These are phyloP conservation scores for Pichia sp. DNA, from an alignment of 1,139 yeast genomes.

Conservation along the genomic window DNA sequence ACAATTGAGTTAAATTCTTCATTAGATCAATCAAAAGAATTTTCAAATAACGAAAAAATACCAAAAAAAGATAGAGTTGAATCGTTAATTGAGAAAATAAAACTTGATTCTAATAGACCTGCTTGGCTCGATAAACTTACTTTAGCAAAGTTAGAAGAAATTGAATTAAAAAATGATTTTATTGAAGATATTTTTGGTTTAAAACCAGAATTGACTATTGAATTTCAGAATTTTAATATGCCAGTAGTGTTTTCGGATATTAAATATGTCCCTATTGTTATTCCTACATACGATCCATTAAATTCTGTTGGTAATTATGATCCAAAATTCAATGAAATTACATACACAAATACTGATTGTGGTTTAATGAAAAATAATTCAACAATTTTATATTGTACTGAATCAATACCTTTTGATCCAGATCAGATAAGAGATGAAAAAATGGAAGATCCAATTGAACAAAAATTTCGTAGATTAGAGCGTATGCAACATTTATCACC, in stretches of 20 bases:
- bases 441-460: constrained; percentile 75
- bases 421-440: constrained; percentile 42
- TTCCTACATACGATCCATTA: constrained; percentile 24
- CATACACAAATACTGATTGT: constrained; percentile 32
- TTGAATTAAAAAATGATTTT: constrained; percentile 24
- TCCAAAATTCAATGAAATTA: constrained; percentile 20
- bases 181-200: neutral
- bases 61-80: constrained; percentile 4
- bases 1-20: constrained; percentile 32
- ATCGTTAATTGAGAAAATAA: neutral
- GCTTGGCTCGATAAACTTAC: constrained; percentile 77
- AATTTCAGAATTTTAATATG: constrained; percentile 68
- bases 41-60: neutral
- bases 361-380: constrained; percentile 3
- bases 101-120: constrained; percentile 24
- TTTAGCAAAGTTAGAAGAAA: constrained; percentile 45
- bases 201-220: constrained; percentile 42
- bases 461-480: constrained; percentile 76
- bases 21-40: neutral
- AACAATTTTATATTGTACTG: constrained; percentile 1
- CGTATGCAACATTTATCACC: constrained; percentile 74
- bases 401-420: constrained; percentile 43
- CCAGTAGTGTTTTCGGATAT: constrained; percentile 77
- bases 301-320: constrained; percentile 22
- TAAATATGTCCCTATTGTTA: constrained; percentile 33